Evolutionary conservation across 768 basidiomycete species (phyloP).

Genomic region (Megacollybia marginata): DNA sequence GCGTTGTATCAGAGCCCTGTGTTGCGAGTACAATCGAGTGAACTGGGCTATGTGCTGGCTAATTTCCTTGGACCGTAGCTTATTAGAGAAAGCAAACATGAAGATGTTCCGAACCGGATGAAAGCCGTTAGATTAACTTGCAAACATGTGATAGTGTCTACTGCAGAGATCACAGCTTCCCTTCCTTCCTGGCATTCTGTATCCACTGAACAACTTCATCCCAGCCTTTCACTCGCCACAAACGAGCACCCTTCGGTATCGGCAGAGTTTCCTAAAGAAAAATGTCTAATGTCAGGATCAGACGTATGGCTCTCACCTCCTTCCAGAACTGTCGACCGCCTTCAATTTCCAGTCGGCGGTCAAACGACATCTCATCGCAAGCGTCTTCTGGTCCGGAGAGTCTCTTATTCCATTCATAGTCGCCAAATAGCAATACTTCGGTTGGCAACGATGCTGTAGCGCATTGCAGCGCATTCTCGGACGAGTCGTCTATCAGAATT

Average conservation of each 20-base stretch:
- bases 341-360: slow-evolving; percentile 37
- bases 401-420: slow-evolving; percentile 71
- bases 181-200: slow-evolving; percentile 19
- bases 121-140: too few species aligned
- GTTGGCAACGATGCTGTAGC: slow-evolving; percentile 39
- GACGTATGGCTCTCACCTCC: slow-evolving; percentile 24
- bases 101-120: too few species aligned
- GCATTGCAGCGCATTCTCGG: slow-evolving; percentile 68
- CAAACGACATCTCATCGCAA: slow-evolving; percentile 46
- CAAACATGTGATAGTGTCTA: too few species aligned
- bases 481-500: slow-evolving; percentile 72
- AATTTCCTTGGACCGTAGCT: background rate
- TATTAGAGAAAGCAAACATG: too few species aligned
- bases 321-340: slow-evolving; percentile 51
- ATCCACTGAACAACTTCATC: slow-evolving; percentile 46
- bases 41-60: slow-evolving; percentile 30
- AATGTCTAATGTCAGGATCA: background rate
- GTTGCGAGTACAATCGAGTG: slow-evolving; percentile 45
- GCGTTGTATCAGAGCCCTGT: slow-evolving; percentile 70
- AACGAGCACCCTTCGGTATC: slow-evolving; percentile 39
- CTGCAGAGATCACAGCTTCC: slow-evolving; percentile 1
- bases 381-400: slow-evolving; percentile 37
- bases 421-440: slow-evolving; percentile 65
- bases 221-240: slow-evolving; percentile 60
- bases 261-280: slow-evolving; percentile 24